phyloP scores from a whole-genome alignment of 2,329 filamentous ascomycete species.

The Escovopsis sp. region DNA sequence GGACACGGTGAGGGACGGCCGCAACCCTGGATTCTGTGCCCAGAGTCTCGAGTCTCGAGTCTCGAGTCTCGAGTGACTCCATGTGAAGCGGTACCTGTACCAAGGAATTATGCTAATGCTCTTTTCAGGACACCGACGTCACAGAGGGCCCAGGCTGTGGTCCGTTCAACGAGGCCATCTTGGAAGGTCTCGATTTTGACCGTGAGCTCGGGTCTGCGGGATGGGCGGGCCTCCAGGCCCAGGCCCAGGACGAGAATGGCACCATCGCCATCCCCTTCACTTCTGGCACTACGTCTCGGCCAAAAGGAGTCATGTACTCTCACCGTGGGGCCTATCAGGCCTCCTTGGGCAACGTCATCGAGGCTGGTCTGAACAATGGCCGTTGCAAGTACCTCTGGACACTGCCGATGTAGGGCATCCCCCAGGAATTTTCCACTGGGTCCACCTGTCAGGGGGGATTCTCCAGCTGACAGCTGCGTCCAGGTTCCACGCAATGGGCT shows the following conservation, averaged over 20 bases:
- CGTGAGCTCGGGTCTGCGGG: slow-evolving; percentile 47
- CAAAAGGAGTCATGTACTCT: slow-evolving; percentile 88
- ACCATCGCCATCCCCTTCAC: slow-evolving; percentile 86
- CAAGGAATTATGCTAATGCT: not conserved
- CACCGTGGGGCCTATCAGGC: slow-evolving; percentile 81
- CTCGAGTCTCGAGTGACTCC: no score
- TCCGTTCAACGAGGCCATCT: slow-evolving; percentile 68
- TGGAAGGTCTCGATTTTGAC: slow-evolving; percentile 68
- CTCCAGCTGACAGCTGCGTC: no score
- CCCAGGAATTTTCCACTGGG: slow-evolving; percentile 22
- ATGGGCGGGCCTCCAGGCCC: slow-evolving; percentile 62
- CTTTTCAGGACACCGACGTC: slow-evolving; percentile 56
- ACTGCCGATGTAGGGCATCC: slow-evolving; percentile 54
- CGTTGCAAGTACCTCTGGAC: slow-evolving; percentile 83
- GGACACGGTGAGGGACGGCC: slow-evolving; percentile 38
- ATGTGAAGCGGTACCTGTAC: not conserved
- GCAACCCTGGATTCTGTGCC: no score
- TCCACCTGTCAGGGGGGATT: no score
- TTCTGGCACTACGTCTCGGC: slow-evolving; percentile 77
- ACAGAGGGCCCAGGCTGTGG: slow-evolving; percentile 60
- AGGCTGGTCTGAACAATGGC: slow-evolving; percentile 66
- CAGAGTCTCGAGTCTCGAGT: no score
- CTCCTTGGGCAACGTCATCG: slow-evolving; percentile 70
- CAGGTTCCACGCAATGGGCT: slow-evolving; percentile 50
- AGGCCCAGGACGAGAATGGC: slow-evolving; percentile 61